phyloP scores from a whole-genome alignment of 768 basidiomycete genomes.

The Tylopilus cervinicoccineus region DNA sequence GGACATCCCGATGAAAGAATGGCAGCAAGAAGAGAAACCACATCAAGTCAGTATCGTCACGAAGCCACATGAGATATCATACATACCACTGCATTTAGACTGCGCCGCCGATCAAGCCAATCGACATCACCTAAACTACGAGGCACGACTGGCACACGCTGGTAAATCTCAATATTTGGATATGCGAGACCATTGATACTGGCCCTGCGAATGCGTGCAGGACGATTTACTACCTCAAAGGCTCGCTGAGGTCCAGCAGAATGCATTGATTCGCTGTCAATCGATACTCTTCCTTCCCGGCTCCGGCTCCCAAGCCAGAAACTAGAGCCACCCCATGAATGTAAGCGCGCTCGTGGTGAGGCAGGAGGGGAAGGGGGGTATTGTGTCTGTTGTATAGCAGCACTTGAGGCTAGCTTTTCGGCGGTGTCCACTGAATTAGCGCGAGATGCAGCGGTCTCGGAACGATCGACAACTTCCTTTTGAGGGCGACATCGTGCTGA shows the following conservation, averaged over 20 bases:
- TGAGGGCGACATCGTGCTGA: constrained; percentile 8
- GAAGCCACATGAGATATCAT: constrained; percentile 14
- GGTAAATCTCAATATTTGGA: constrained; percentile 45
- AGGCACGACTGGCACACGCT: constrained; percentile 39
- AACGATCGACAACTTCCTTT: constrained; percentile 21
- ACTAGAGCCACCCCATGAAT: constrained; percentile 38
- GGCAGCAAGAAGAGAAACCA: constrained; percentile 6
- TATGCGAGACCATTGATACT: constrained; percentile 41
- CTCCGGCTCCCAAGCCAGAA: constrained; percentile 35
- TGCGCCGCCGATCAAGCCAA: constrained; percentile 74
- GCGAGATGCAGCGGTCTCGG: constrained; percentile 28
- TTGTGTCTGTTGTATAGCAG: constrained; percentile 28
- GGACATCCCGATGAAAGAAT: constrained; percentile 1
- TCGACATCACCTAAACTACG: constrained; percentile 68
- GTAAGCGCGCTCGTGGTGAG: constrained; percentile 30
- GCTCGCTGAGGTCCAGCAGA: constrained; percentile 35
- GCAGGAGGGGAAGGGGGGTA: constrained; percentile 30
- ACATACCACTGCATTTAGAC: constrained; percentile 66
- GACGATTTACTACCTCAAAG: constrained; percentile 51
- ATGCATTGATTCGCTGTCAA: constrained; percentile 35
- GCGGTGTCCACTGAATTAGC: constrained; percentile 37
- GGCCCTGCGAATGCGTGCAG: constrained; percentile 49
- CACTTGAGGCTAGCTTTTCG: constrained; percentile 37
- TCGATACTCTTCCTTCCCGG: constrained; percentile 35
- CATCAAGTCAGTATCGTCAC: constrained; percentile 20